Base-by-base conservation (phyloP, 2,329 filamentous ascomycete genomes). In the Aspergillus sp. region DNA sequence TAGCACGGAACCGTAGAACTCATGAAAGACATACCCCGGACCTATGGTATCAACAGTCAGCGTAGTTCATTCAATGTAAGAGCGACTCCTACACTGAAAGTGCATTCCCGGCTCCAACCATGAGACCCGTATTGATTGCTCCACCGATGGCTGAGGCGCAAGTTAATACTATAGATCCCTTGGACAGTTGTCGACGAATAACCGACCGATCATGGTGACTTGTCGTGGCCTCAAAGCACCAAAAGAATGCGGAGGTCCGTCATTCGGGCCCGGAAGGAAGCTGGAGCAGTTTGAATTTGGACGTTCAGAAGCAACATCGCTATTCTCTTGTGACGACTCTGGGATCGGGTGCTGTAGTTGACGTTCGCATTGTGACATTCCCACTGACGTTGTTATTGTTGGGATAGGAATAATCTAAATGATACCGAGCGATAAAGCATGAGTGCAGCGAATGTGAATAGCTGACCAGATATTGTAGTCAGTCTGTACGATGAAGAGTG, bases 81-180 rank as follows among this genome's bases (percentile, higher is more conserved):
- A 36, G 8, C 19, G 2, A 6, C 28, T 29, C 58, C 47, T 55
- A 63, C 61, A 56, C 50, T 27, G 57, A 54, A 11, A 63, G 50
- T 33, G 57, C 57, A 42, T 52, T 53, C 4, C 54, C 56, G 11
- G 56, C 60, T 12, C 52, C 58, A 27, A 63, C 52, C 54, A 61
- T 60, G 44, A 64, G 46, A 1, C 60, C 60, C 1, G 60, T 61
- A 33, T 60, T 59, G 41, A 64, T 61, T 0, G 60, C 59, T 5
- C 56, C 57, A 10, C 60, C 60, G 28, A 64, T 59, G 2, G 59
- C 60, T 64, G 38, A 6, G 4, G 19, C 19, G 19, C 19, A 19
- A 19, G 19, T 19, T 19, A 19, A 19, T 19, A 19, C 19, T 19
- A 19, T 19, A 19, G 19, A 19, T 19, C 19, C 4, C 19, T 19